A percentile compares a stretch with the other conserved stretches of the same genome.
Conservation (phyloP, 345 rosid species). For the Heritiera littoralis region DNA sequence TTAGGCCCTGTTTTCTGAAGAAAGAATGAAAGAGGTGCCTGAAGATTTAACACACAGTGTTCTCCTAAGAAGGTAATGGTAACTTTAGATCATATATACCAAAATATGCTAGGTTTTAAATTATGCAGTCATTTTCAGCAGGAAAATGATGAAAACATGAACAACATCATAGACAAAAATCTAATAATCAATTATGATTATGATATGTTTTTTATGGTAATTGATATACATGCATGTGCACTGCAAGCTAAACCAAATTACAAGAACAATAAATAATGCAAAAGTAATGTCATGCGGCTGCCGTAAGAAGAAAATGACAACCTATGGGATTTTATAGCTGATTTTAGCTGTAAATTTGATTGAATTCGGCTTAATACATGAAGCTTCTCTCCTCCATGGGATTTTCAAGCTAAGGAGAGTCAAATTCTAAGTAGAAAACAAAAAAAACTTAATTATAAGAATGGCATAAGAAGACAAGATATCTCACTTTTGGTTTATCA, state of each 20-base stretch:
- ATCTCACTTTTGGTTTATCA: conserved; percentile 4
- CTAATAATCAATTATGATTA: background rate
- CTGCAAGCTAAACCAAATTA: background rate
- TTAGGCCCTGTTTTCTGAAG: background rate
- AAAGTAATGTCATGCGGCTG: background rate
- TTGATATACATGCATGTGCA: background rate
- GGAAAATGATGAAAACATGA: background rate
- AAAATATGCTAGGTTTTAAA: background rate
- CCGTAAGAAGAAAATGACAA: background rate
- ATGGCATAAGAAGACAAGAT: background rate
- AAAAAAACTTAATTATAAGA: too few species aligned
- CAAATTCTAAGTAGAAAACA: conserved; percentile 1
- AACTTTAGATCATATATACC: background rate
- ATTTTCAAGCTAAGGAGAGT: background rate
- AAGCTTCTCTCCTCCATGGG: background rate
- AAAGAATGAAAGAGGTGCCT: background rate
- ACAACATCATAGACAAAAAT: background rate
- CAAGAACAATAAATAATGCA: background rate
- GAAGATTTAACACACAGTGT: background rate
- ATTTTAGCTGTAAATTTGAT: conserved; percentile 9
- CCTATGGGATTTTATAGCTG: background rate
- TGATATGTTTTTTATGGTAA: background rate
- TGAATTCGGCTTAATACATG: conserved; percentile 1
- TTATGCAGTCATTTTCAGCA: background rate
- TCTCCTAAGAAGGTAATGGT: background rate